Percentiles rank a stretch among this genome's conserved stretches.
Conservation (phyloP, 495 filamentous ascomycete species). For the Schizothecium vesticola region DNA sequence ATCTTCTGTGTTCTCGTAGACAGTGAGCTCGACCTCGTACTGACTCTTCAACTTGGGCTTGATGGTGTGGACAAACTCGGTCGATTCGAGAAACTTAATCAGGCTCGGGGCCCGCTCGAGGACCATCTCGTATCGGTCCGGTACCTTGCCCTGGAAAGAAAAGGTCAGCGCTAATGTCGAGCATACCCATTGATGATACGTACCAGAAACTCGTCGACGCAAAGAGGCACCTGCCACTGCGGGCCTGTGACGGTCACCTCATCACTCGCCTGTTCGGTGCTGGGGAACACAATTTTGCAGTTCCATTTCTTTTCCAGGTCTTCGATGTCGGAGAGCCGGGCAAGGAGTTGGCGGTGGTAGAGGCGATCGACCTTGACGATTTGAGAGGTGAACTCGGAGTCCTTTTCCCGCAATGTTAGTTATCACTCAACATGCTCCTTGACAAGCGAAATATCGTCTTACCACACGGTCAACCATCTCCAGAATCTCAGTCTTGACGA, state of each 20-base stretch:
- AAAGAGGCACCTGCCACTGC: constrained; percentile 94
- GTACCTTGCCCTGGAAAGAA: constrained; percentile 74
- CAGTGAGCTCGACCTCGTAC: constrained; percentile 80
- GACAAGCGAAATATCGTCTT: constrained; percentile 25
- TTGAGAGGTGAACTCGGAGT: constrained; percentile 93
- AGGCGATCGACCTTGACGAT: constrained; percentile 88
- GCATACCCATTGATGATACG: constrained; percentile 15
- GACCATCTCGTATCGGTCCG: constrained; percentile 86
- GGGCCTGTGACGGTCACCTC: constrained; percentile 91
- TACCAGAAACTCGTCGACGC: constrained; percentile 89
- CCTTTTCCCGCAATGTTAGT: constrained; percentile 39
- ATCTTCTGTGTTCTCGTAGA: constrained; percentile 53
- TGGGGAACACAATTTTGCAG: constrained; percentile 96
- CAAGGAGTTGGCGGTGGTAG: constrained; percentile 88
- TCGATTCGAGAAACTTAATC: constrained; percentile 69
- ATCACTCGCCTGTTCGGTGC: constrained; percentile 94
- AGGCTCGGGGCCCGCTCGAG: constrained; percentile 69
- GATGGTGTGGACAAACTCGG: constrained; percentile 71
- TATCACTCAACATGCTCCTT: neutral
- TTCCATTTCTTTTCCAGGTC: constrained; percentile 97
- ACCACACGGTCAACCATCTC: constrained; percentile 97
- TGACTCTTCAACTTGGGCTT: constrained; percentile 79
- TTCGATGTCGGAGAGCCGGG: constrained; percentile 81
- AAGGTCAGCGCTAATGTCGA: constrained; percentile 22
- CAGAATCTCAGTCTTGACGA: constrained; percentile 98